Evolutionary conservation across 2,329 filamentous ascomycete genomes (phyloP).

Genomic region (Grosmannia clavigera): DNA sequence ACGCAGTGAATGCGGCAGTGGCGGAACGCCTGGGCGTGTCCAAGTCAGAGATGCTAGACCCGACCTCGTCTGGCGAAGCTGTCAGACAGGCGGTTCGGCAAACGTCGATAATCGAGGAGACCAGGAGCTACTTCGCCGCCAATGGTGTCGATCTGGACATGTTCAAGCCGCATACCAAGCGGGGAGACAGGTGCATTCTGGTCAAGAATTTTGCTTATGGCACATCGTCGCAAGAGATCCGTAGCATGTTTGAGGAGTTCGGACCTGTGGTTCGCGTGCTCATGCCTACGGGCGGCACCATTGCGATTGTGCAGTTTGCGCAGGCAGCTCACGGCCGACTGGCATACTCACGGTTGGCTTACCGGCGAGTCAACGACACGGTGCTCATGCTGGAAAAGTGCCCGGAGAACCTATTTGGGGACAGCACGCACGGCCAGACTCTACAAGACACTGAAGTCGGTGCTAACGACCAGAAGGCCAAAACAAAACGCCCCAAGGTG

Average conservation of each 20-base stretch:
- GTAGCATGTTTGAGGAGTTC: constrained; percentile 71
- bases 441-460: not conserved
- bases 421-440: not conserved
- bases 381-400: constrained; percentile 90
- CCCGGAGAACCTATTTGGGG: constrained; percentile 63
- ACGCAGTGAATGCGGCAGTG: constrained; percentile 85
- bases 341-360: constrained; percentile 76
- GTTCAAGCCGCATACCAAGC: constrained; percentile 64
- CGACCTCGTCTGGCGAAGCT: constrained; percentile 86
- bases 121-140: constrained; percentile 76
- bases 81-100: constrained; percentile 96
- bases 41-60: constrained; percentile 86
- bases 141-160: constrained; percentile 87
- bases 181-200: constrained; percentile 76
- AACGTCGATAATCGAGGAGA: constrained; percentile 83
- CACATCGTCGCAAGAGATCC: constrained; percentile 66
- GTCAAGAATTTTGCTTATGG: constrained; percentile 92
- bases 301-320: constrained; percentile 83
- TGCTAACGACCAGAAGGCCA: not conserved
- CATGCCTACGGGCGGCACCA: constrained; percentile 86
- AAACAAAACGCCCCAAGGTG: constrained; percentile 6
- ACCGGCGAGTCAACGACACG: constrained; percentile 81
- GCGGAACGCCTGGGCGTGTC: constrained; percentile 76
- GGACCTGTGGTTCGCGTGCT: constrained; percentile 71
- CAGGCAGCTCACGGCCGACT: constrained; percentile 67